phyloP scores from a whole-genome alignment of 495 filamentous ascomycete genomes.

The Penicillium ucsense region DNA sequence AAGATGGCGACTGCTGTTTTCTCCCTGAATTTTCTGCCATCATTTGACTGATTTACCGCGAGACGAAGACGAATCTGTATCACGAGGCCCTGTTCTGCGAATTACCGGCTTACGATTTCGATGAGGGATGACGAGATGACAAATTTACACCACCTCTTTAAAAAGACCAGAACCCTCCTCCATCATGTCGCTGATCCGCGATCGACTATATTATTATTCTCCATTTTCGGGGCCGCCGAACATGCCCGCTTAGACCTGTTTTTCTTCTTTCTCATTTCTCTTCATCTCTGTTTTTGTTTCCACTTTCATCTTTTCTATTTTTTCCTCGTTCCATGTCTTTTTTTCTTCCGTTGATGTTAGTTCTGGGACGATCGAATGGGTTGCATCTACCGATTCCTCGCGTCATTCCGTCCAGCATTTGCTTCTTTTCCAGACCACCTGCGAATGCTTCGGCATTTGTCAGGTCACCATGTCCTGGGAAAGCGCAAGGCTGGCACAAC shows the following conservation, averaged over 20 bases:
- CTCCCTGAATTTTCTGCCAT: constrained; percentile 19
- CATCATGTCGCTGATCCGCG: constrained; percentile 31
- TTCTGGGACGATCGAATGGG: too few relatives aligned
- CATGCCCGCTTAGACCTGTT: constrained; percentile 40
- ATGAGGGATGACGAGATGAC: constrained; percentile 51
- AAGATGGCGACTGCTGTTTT: constrained; percentile 15
- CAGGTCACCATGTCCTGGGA: too few relatives aligned
- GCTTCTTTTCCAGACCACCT: neutral
- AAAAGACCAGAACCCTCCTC: constrained; percentile 33
- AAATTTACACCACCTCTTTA: constrained; percentile 17
- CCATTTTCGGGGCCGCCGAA: neutral
- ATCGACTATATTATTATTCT: neutral
- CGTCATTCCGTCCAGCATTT: neutral
- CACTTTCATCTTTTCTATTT: too few relatives aligned
- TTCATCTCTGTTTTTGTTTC: too few relatives aligned
- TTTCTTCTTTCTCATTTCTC: constrained; percentile 17
- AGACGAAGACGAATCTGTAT: constrained; percentile 41
- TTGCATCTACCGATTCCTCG: too few relatives aligned
- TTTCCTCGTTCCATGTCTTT: too few relatives aligned
- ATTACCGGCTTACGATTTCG: constrained; percentile 43
- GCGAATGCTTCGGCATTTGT: too few relatives aligned
- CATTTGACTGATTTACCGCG: constrained; percentile 38
- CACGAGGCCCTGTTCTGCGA: constrained; percentile 37
- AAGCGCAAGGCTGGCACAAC: too few relatives aligned
- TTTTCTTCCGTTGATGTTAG: too few relatives aligned